These are phyloP conservation scores for Phytophthora foliorum DNA, from an alignment of 352 stramenopile species.

Conservation along the genomic window DNA sequence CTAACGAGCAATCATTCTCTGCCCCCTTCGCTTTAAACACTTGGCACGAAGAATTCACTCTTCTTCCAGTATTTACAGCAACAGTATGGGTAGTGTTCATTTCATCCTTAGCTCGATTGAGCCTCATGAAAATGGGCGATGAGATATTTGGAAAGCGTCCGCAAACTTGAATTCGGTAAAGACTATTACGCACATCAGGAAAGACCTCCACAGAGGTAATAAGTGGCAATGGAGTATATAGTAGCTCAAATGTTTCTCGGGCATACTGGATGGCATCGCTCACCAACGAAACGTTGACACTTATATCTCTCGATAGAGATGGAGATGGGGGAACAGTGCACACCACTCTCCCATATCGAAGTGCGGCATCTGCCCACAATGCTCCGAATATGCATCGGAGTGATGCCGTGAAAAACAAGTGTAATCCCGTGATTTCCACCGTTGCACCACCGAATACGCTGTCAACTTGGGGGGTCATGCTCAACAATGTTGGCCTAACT, in stretches of 20 bases:
- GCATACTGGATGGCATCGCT: constrained; percentile 23
- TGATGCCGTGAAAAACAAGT: constrained; percentile 38
- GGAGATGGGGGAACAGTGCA: constrained; percentile 37
- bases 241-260: constrained; percentile 40
- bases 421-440: constrained; percentile 42
- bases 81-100: not conserved
- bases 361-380: constrained; percentile 20
- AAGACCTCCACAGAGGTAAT: constrained; percentile 37
- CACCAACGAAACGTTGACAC: constrained; percentile 45
- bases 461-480: constrained; percentile 44
- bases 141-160: constrained; percentile 19
- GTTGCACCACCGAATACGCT: constrained; percentile 40
- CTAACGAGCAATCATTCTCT: constrained; percentile 19
- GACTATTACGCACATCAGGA: constrained; percentile 5
- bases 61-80: constrained; percentile 3
- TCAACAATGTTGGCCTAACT: constrained; percentile 32
- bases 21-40: constrained; percentile 13
- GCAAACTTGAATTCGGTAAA: constrained; percentile 26
- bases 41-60: constrained; percentile 29
- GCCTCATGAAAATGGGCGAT: constrained; percentile 20
- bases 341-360: constrained; percentile 34
- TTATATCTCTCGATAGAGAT: not conserved
- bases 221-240: constrained; percentile 37
- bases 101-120: constrained; percentile 22
- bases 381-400: constrained; percentile 52